These are phyloP conservation scores for Atkinsonella hypoxylon DNA, from an alignment of 2,329 filamentous ascomycete genomes.

Conservation along the genomic window DNA sequence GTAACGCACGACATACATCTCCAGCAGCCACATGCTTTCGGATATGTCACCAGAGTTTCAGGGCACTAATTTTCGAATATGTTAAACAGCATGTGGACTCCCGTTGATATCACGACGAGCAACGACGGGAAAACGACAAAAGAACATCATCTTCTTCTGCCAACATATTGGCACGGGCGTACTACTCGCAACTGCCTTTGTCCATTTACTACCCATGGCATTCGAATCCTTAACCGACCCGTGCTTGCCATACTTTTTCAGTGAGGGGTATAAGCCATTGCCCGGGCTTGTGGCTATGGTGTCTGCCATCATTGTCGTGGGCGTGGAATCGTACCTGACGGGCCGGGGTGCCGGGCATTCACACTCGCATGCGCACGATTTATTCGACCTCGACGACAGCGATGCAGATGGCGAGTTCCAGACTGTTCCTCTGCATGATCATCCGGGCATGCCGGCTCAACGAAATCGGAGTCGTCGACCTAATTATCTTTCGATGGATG, in stretches of 20 bases:
- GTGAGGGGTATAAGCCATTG: slow-evolving; percentile 63
- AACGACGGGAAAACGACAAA: slow-evolving; percentile 44
- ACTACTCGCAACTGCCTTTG: slow-evolving; percentile 75
- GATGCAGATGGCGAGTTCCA: slow-evolving; percentile 21
- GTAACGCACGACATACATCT: slow-evolving; percentile 24
- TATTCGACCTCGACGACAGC: slow-evolving; percentile 39
- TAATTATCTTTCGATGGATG: slow-evolving; percentile 36
- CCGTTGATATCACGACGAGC: slow-evolving; percentile 51
- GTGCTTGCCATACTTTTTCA: slow-evolving; percentile 70
- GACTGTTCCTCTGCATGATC: slow-evolving; percentile 11
- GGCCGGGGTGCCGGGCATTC: slow-evolving; percentile 52
- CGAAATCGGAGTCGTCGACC: slow-evolving; percentile 30
- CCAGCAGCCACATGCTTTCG: no score
- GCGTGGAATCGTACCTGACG: slow-evolving; percentile 81
- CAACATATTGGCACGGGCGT: slow-evolving; percentile 75
- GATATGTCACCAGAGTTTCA: no score
- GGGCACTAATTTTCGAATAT: slow-evolving; percentile 1
- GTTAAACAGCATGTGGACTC: slow-evolving; percentile 46
- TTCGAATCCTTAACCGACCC: slow-evolving; percentile 56
- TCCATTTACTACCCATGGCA: slow-evolving; percentile 60
- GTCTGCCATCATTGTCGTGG: slow-evolving; percentile 70
- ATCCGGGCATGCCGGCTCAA: slow-evolving; percentile 23
- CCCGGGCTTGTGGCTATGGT: slow-evolving; percentile 74
- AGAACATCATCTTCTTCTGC: slow-evolving; percentile 50
- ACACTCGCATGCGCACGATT: slow-evolving; percentile 39